Conservation (phyloP, 1,139 yeast species). For the Blastobotrys persicus region DNA sequence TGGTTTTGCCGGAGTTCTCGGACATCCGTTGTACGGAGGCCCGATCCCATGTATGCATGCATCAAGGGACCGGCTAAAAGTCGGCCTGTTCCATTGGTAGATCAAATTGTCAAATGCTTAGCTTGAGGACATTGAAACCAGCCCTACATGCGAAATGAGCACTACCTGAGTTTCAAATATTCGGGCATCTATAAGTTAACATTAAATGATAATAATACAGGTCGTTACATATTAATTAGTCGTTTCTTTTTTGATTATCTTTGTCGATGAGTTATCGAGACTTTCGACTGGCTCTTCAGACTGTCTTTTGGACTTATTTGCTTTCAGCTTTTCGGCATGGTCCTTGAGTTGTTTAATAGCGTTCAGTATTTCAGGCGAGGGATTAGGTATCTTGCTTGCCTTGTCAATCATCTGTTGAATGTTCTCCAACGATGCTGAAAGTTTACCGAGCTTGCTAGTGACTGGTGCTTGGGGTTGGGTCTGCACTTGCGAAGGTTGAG, state of each 20-base stretch:
- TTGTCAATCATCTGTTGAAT: slow-evolving; percentile 38
- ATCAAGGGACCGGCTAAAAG: background rate
- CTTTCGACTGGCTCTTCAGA: slow-evolving; percentile 14
- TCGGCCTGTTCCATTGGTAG: background rate
- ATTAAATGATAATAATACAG: background rate
- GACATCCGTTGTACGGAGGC: background rate
- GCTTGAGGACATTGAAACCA: too few species aligned
- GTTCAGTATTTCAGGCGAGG: slow-evolving; percentile 36
- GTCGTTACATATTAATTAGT: background rate
- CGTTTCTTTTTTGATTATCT: slow-evolving; percentile 4
- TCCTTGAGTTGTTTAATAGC: slow-evolving; percentile 39
- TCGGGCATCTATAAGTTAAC: background rate
- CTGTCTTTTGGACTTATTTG: slow-evolving; percentile 21
- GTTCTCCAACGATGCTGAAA: slow-evolving; percentile 29
- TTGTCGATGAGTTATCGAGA: slow-evolving; percentile 23
- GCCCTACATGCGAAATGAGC: too few species aligned
- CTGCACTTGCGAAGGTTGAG: slow-evolving; percentile 10
- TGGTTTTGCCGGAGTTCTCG: slow-evolving; percentile 10
- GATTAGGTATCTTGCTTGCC: slow-evolving; percentile 39
- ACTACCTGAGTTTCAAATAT: too few species aligned
- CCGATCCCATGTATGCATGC: background rate
- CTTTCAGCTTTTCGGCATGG: slow-evolving; percentile 33
- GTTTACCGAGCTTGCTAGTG: background rate
- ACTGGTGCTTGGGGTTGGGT: background rate
- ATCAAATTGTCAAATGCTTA: background rate